Evolutionary conservation across 805 yeast genomes (phyloP).

Genomic region (Metschnikowia chrysomelidarum): DNA sequence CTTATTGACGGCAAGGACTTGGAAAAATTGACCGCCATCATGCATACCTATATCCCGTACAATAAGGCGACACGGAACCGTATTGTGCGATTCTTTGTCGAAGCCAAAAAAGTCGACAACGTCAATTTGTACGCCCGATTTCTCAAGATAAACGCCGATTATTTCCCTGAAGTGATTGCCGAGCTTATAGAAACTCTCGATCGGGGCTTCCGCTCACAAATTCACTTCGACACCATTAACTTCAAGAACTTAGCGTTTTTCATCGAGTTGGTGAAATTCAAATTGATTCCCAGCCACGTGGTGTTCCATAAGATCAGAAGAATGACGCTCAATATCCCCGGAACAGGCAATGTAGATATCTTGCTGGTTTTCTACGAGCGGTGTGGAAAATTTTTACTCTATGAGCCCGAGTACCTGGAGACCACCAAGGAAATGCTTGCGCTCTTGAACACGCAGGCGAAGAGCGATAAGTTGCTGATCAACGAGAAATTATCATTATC

Average conservation of each 20-base stretch:
- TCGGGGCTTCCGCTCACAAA: constrained; percentile 56
- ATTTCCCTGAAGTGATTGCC: constrained; percentile 49
- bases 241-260: constrained; percentile 61
- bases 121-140: constrained; percentile 61
- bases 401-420: constrained; percentile 52
- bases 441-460: constrained; percentile 49
- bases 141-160: constrained; percentile 54
- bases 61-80: constrained; percentile 73
- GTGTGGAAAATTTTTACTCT: constrained; percentile 63
- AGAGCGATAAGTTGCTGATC: constrained; percentile 47
- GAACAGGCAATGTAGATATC: constrained; percentile 64
- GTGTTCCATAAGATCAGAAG: constrained; percentile 70
- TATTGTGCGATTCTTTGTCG: constrained; percentile 51
- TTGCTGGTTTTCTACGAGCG: constrained; percentile 69
- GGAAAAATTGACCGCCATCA: constrained; percentile 46
- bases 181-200: constrained; percentile 57
- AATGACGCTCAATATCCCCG: constrained; percentile 49
- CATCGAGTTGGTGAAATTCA: constrained; percentile 74
- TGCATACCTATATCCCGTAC: constrained; percentile 51
- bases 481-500: constrained; percentile 60
- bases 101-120: constrained; percentile 44
- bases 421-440: constrained; percentile 64
- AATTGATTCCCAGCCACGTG: constrained; percentile 65
- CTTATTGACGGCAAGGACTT: constrained; percentile 48
- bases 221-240: constrained; percentile 50